These are phyloP conservation scores for Cladosporium colombiae DNA, from an alignment of 2,329 filamentous ascomycete genomes.

Conservation along the genomic window DNA sequence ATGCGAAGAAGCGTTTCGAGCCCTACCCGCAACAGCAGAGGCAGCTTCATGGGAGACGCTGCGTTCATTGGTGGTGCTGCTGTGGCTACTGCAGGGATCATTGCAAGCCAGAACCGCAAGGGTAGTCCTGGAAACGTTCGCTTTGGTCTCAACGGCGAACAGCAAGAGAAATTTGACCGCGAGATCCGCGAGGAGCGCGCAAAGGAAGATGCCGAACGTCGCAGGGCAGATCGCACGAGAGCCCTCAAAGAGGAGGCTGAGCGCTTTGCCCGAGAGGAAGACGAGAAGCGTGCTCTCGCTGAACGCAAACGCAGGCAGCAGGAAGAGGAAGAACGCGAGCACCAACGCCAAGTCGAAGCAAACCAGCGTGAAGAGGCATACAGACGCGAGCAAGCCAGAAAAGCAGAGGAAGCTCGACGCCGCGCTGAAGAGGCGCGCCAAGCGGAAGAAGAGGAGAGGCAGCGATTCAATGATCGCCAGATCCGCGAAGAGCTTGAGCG, in stretches of 20 bases:
- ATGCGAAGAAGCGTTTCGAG: slow-evolving; percentile 36
- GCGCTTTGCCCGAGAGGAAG: slow-evolving; percentile 29
- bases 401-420: slow-evolving; percentile 26
- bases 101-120: slow-evolving; percentile 33
- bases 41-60: slow-evolving; percentile 38
- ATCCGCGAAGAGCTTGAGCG: slow-evolving; percentile 21
- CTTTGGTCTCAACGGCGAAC: slow-evolving; percentile 60
- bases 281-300: slow-evolving; percentile 16
- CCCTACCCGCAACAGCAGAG: slow-evolving; percentile 32
- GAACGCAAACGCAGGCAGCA: slow-evolving; percentile 15
- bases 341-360: slow-evolving; percentile 10
- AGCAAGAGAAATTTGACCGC: slow-evolving; percentile 51
- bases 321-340: slow-evolving; percentile 14
- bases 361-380: slow-evolving; percentile 34
- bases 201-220: slow-evolving; percentile 32
- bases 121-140: slow-evolving; percentile 51
- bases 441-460: slow-evolving; percentile 14
- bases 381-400: slow-evolving; percentile 29
- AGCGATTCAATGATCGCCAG: slow-evolving; percentile 18
- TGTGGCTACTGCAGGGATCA: slow-evolving; percentile 39
- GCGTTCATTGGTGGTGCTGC: slow-evolving; percentile 47
- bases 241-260: slow-evolving; percentile 39
- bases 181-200: slow-evolving; percentile 30
- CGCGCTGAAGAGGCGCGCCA: slow-evolving; percentile 20
- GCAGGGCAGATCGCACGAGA: slow-evolving; percentile 35